phyloP scores from a whole-genome alignment of 2,329 filamentous ascomycete species.

The Sporothrix globosa region DNA sequence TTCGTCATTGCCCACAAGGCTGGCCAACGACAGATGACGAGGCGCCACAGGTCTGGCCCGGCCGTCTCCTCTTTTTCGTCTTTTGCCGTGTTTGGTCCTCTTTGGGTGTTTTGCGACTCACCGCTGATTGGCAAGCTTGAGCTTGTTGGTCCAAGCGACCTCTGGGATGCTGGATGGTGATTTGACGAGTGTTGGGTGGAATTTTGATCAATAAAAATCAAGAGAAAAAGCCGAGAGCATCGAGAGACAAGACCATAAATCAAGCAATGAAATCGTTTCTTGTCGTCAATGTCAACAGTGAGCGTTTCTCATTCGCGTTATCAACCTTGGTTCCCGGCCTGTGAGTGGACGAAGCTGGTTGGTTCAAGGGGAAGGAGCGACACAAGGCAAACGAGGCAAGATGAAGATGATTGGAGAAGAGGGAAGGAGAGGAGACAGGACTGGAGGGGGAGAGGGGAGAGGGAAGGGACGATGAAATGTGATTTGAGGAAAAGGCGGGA shows the following conservation, averaged over 20 bases:
- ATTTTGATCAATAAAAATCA: background rate
- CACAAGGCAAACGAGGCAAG: conserved; percentile 35
- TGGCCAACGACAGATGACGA: conserved; percentile 1
- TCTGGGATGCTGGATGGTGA: conserved; percentile 27
- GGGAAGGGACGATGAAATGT: conserved; percentile 46
- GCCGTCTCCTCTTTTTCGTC: conserved; percentile 8
- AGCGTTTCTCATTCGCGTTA: conserved; percentile 6
- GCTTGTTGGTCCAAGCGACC: conserved; percentile 24
- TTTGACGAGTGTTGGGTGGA: conserved; percentile 10
- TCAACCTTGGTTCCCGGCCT: conserved; percentile 8
- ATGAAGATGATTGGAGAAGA: conserved; percentile 53
- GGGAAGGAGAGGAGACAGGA: conserved; percentile 45
- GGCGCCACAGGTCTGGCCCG: conserved; percentile 21
- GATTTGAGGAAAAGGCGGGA: conserved; percentile 53
- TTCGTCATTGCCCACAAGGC: conserved; percentile 11
- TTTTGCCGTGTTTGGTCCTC: background rate
- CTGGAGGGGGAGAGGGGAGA: background rate
- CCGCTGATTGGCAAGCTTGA: conserved; percentile 34
- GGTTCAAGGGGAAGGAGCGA: background rate
- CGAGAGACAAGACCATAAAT: background rate
- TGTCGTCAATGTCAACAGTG: background rate
- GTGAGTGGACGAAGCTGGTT: conserved; percentile 27
- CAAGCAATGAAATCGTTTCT: background rate
- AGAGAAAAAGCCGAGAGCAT: background rate
- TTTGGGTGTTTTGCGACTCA: conserved; percentile 30